Conservation (phyloP, 768 basidiomycete species). For the Hydnum rufescens region DNA sequence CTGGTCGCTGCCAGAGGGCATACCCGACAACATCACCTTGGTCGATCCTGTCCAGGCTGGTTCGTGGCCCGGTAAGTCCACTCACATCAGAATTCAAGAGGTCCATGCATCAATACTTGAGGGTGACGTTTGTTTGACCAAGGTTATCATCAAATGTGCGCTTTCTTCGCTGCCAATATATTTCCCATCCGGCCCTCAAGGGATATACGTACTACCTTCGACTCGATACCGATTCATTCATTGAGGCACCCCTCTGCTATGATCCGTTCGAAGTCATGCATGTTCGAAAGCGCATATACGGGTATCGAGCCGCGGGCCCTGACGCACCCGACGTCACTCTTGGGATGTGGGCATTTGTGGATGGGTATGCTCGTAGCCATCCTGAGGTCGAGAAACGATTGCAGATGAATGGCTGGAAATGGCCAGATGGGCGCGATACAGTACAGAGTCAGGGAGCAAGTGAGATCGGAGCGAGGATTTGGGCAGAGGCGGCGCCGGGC, state of each 20-base stretch:
- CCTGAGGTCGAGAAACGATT: constrained; percentile 7
- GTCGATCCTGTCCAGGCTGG: too few relatives aligned
- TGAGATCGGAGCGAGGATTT: background rate
- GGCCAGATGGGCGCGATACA: constrained; percentile 2
- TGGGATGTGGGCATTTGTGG: constrained; percentile 11
- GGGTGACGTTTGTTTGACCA: too few relatives aligned
- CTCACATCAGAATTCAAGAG: too few relatives aligned
- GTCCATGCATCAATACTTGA: too few relatives aligned
- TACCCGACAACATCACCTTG: too few relatives aligned
- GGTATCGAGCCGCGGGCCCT: constrained; percentile 3
- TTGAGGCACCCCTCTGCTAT: constrained; percentile 11
- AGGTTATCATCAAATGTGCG: constrained; percentile 15
- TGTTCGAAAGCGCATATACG: constrained; percentile 9
- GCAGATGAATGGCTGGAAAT: too few relatives aligned
- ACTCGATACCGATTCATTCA: too few relatives aligned
- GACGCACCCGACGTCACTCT: constrained; percentile 9
- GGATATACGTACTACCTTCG: too few relatives aligned
- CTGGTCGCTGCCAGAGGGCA: too few relatives aligned
- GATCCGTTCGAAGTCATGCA: constrained; percentile 13
- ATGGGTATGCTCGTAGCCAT: constrained; percentile 9
- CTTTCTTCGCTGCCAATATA: constrained; percentile 12
- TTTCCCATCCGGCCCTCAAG: constrained; percentile 11
- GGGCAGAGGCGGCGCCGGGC: too few relatives aligned
- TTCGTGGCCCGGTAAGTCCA: too few relatives aligned
- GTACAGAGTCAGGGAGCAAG: background rate